Evolutionary conservation across 305 asterid genomes (phyloP).

Genomic region (Fraxinus sp.): DNA sequence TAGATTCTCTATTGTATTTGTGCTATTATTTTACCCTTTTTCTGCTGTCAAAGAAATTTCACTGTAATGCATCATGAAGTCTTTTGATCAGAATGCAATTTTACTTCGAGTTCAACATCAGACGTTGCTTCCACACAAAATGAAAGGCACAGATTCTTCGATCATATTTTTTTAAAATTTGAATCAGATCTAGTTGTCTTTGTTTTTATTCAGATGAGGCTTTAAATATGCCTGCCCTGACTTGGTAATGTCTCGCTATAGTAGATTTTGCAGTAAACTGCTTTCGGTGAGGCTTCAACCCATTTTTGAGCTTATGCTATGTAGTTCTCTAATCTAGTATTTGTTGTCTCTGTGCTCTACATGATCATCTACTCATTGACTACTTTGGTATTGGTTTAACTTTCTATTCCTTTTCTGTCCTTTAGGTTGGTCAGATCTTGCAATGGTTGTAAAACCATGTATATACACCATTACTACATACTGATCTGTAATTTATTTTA

Average conservation of each 20-base stretch:
- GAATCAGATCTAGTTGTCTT: not conserved
- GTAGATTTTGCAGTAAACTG: not conserved
- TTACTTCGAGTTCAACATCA: not conserved
- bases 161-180: not conserved
- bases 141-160: not conserved
- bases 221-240: not conserved
- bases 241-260: not conserved
- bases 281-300: not conserved
- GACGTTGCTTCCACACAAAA: not conserved
- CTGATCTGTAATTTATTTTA: not conserved
- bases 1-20: not conserved
- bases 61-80: not conserved
- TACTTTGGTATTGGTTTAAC: not conserved
- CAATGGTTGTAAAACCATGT: not conserved
- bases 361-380: not conserved
- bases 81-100: not conserved
- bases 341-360: not conserved
- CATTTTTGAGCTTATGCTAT: not conserved
- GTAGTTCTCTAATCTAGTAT: not conserved
- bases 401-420: not conserved
- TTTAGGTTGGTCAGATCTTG: not conserved
- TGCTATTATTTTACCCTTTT: not conserved
- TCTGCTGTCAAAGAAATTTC: not conserved
- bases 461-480: not conserved
- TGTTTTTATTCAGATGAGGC: not conserved